These are phyloP conservation scores for Mariannaea elegans DNA, from an alignment of 2,329 filamentous ascomycete species.

Conservation along the genomic window DNA sequence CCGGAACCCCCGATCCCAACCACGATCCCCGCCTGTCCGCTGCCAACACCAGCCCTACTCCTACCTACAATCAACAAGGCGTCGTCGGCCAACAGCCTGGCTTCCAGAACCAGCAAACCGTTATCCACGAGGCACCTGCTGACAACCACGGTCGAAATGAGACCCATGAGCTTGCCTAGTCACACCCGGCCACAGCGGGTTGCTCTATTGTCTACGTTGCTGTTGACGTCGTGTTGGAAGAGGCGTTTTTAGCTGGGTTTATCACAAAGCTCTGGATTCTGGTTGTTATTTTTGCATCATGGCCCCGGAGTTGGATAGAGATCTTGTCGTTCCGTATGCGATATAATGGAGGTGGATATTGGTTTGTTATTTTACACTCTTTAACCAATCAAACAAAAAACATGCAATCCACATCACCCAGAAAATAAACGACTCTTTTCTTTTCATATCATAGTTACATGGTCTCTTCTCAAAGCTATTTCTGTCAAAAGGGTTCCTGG, in stretches of 20 bases:
- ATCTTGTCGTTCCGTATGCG: slow-evolving; percentile 16
- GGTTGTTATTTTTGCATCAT: slow-evolving; percentile 21
- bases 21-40: slow-evolving; percentile 34
- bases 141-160: slow-evolving; percentile 41
- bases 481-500: not conserved
- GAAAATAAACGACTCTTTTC: not conserved
- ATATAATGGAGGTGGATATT: slow-evolving; percentile 17
- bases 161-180: slow-evolving; percentile 52
- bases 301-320: slow-evolving; percentile 31
- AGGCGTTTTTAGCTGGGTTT: slow-evolving; percentile 20
- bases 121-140: slow-evolving; percentile 48
- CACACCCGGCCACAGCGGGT: too few relatives aligned
- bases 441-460: not conserved
- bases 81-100: slow-evolving; percentile 30
- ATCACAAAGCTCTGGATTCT: slow-evolving; percentile 9
- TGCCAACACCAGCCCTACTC: slow-evolving; percentile 28
- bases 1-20: slow-evolving; percentile 19
- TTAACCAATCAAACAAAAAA: slow-evolving; percentile 1
- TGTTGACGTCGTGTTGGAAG: slow-evolving; percentile 7
- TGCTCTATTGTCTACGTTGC: not conserved
- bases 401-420: not conserved
- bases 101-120: slow-evolving; percentile 35
- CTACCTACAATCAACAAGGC: slow-evolving; percentile 29
- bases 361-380: not conserved
- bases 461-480: not conserved